Evolutionary conservation across 1,139 yeast species (phyloP).

Genomic region (Diutina ranongensis): DNA sequence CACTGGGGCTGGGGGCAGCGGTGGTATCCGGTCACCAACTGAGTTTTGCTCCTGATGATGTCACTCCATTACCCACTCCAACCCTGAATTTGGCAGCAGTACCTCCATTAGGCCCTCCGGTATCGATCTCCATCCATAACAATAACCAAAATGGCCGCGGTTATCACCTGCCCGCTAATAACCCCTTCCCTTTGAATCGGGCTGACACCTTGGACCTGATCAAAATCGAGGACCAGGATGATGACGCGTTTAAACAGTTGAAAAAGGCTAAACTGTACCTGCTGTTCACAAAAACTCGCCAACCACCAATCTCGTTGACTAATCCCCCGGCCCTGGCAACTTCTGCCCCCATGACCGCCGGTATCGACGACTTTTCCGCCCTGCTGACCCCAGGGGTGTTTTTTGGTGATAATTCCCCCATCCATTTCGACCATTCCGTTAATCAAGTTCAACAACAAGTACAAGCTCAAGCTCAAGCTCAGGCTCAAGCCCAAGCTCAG

Average conservation of each 20-base stretch:
- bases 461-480: neutral
- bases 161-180: neutral
- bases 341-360: neutral
- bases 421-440: constrained; percentile 1
- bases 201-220: constrained; percentile 21
- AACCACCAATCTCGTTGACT: constrained; percentile 1
- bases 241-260: constrained; percentile 33
- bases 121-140: neutral
- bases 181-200: constrained; percentile 10
- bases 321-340: constrained; percentile 1
- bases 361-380: constrained; percentile 1
- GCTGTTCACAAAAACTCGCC: constrained; percentile 3
- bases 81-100: constrained; percentile 7
- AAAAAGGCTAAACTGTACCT: constrained; percentile 27
- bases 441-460: constrained; percentile 1
- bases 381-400: constrained; percentile 5
- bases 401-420: constrained; percentile 3
- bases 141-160: neutral
- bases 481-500: neutral
- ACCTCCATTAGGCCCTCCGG: constrained; percentile 6
- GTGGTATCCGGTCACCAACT: neutral
- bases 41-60: too few relatives aligned
- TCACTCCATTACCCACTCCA: constrained; percentile 26
- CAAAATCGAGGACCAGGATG: constrained; percentile 30
- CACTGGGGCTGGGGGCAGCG: constrained; percentile 3